A percentile compares a stretch with the other conserved stretches of the same genome.
phyloP scores from a whole-genome alignment of 129 eudicot genomes.

The Dittrichia graveolens region DNA sequence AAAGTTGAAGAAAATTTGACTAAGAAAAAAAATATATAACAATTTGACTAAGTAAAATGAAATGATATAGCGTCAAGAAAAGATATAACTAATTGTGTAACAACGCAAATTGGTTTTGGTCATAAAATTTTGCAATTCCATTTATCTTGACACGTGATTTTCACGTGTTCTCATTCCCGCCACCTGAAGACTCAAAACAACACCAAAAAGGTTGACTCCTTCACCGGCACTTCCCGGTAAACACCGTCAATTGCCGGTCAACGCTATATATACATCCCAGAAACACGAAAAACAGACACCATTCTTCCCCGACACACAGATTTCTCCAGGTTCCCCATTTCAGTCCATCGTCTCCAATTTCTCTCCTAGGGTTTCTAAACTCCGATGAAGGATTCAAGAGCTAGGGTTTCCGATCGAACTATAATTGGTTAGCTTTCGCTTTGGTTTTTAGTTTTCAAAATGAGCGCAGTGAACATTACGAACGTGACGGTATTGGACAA shows the following conservation, averaged over 20 bases:
- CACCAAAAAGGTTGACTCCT: slow-evolving; percentile 6
- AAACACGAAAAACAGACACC: slow-evolving; percentile 25
- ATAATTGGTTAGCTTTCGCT: not conserved
- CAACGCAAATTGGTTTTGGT: no score
- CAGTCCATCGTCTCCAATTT: slow-evolving; percentile 18
- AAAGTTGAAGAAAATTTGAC: no score
- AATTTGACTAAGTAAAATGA: no score
- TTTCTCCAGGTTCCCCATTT: slow-evolving; percentile 17
- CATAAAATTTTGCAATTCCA: not conserved
- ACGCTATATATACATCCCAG: slow-evolving; percentile 39
- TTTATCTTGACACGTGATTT: not conserved
- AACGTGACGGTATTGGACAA: slow-evolving; percentile 80
- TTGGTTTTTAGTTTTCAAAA: slow-evolving; percentile 12
- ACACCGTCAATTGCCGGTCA: slow-evolving; percentile 45
- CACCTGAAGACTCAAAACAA: slow-evolving; percentile 28
- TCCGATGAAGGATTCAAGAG: slow-evolving; percentile 34
- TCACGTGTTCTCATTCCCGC: slow-evolving; percentile 34
- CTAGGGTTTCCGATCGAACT: slow-evolving; percentile 22
- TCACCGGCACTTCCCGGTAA: slow-evolving; percentile 61
- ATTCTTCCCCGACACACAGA: slow-evolving; percentile 20
- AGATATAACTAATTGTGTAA: no score
- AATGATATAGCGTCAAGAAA: no score
- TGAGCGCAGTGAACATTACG: slow-evolving; percentile 88
- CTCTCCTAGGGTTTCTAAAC: slow-evolving; percentile 27
- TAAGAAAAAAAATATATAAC: no score